Conservation (phyloP, 1,284 basidiomycete genomes). For the Moniliella sp. region DNA sequence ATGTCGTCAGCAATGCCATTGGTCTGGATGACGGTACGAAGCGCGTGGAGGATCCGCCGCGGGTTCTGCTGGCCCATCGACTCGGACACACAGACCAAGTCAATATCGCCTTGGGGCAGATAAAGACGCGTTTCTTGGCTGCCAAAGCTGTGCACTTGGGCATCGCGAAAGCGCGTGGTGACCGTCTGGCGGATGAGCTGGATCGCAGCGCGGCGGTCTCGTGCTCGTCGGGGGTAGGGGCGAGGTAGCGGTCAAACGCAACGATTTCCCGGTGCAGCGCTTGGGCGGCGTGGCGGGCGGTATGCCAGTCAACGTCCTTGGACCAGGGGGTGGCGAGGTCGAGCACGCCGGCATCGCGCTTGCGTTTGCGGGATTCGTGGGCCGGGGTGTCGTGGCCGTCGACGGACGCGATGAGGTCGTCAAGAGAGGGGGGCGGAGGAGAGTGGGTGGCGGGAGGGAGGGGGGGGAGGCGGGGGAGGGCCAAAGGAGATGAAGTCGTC, state of each 20-base stretch:
- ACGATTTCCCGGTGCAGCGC: conserved; percentile 24
- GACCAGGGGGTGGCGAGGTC: conserved; percentile 71
- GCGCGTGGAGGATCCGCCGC: conserved; percentile 32
- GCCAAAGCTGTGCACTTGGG: conserved; percentile 66
- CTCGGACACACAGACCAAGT: conserved; percentile 39
- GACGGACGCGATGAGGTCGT: too few species aligned
- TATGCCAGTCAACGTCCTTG: conserved; percentile 53
- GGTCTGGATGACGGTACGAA: conserved; percentile 36
- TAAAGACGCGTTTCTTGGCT: conserved; percentile 85
- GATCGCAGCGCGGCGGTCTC: conserved; percentile 59
- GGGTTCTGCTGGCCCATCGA: conserved; percentile 33
- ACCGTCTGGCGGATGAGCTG: conserved; percentile 52
- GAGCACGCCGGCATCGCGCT: too few species aligned
- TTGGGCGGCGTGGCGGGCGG: conserved; percentile 48
- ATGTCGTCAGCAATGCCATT: conserved; percentile 43
- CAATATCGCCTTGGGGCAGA: conserved; percentile 54
- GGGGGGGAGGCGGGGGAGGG: too few species aligned
- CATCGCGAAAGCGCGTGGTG: conserved; percentile 50
- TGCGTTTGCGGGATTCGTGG: too few species aligned
- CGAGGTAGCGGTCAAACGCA: conserved; percentile 67
- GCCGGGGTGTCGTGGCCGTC: too few species aligned
- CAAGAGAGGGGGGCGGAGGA: too few species aligned
- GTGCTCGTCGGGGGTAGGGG: conserved; percentile 63
- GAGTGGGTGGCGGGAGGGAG: too few species aligned
- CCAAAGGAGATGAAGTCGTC: too few species aligned